These are phyloP conservation scores for Apiospora koreana DNA, from an alignment of 2,329 filamentous ascomycete species.

Conservation along the genomic window DNA sequence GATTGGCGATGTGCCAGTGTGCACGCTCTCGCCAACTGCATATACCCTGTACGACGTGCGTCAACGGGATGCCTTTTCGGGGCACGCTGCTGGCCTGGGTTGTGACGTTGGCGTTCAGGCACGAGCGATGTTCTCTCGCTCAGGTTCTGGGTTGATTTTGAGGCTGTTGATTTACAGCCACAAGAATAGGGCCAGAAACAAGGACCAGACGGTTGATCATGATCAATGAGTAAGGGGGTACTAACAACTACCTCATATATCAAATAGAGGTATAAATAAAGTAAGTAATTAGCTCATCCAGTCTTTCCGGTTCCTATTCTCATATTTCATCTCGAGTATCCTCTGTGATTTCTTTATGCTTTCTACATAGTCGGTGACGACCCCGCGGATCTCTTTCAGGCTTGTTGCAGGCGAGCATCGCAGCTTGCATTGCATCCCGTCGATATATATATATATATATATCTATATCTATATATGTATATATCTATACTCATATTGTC, in stretches of 20 bases:
- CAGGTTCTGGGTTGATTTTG: background rate
- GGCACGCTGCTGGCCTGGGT: background rate
- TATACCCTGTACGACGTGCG: background rate
- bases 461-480: background rate
- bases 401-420: background rate
- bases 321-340: background rate
- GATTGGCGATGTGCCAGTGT: background rate
- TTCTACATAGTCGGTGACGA: background rate
- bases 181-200: background rate
- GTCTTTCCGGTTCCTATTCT: background rate
- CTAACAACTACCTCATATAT: background rate
- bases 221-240: background rate
- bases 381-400: background rate
- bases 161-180: background rate
- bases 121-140: background rate
- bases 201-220: background rate
- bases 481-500: too few relatives aligned
- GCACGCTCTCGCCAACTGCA: background rate
- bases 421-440: background rate
- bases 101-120: constrained; percentile 5
- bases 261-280: background rate
- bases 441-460: background rate
- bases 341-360: background rate
- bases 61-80: constrained; percentile 3
- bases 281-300: background rate